A percentile compares a stretch with the other conserved stretches of the same genome.
Conservation (phyloP, 2,329 filamentous ascomycete genomes). For the Nectriaceae sp. region DNA sequence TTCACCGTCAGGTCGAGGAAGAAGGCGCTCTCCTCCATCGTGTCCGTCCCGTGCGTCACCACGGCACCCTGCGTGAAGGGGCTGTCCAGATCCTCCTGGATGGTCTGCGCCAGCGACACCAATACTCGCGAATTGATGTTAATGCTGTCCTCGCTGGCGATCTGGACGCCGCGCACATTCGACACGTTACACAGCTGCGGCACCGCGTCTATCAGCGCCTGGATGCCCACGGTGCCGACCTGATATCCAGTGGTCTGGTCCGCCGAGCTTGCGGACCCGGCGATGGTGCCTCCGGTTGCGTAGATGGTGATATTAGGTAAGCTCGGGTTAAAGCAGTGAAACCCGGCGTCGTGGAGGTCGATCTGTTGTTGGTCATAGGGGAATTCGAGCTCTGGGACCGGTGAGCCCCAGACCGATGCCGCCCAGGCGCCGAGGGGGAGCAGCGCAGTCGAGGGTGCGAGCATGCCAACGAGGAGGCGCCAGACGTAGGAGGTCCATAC, state of each 20-base stretch:
- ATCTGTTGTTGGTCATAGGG: conserved; percentile 16
- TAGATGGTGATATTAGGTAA: conserved; percentile 60
- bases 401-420: conserved; percentile 27
- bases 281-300: conserved; percentile 61
- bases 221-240: conserved; percentile 47
- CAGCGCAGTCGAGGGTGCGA: conserved; percentile 25
- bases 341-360: conserved; percentile 9
- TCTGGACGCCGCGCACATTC: conserved; percentile 55
- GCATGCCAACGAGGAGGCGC: conserved; percentile 22
- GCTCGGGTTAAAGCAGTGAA: conserved; percentile 26
- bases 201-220: conserved; percentile 54
- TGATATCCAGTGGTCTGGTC: conserved; percentile 48
- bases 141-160: conserved; percentile 50
- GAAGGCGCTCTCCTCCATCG: conserved; percentile 64
- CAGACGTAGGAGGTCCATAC: conserved; percentile 24
- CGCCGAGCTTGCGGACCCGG: conserved; percentile 49
- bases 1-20: conserved; percentile 61
- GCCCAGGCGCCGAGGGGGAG: conserved; percentile 26
- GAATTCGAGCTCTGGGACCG: conserved; percentile 22
- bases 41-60: conserved; percentile 67
- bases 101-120: conserved; percentile 47
- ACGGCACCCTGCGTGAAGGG: conserved; percentile 51
- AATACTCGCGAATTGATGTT: conserved; percentile 51
- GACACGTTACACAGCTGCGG: conserved; percentile 56
- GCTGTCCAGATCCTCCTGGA: conserved; percentile 49